These are phyloP conservation scores for Vickermania ingenoplastis DNA, from an alignment of 208 protist species.

Conservation along the genomic window DNA sequence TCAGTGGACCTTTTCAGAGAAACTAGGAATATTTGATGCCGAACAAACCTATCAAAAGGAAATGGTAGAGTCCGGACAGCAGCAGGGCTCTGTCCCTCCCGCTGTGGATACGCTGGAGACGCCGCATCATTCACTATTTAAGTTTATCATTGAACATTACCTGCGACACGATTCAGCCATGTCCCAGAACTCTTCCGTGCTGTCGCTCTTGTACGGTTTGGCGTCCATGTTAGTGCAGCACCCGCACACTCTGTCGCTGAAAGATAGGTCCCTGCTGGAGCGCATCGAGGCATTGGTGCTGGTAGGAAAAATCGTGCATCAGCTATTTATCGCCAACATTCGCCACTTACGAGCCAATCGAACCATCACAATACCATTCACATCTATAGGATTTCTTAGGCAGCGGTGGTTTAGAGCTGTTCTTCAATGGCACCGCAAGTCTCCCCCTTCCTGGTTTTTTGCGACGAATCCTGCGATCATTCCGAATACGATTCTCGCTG, in stretches of 20 bases:
- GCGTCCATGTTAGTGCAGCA: slow-evolving; percentile 41
- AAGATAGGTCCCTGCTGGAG: slow-evolving; percentile 70
- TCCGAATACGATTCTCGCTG: slow-evolving; percentile 28
- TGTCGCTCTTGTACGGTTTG: slow-evolving; percentile 47
- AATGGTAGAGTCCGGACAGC: no score
- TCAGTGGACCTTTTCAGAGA: slow-evolving; percentile 48
- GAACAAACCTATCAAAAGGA: slow-evolving; percentile 27
- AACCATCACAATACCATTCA: slow-evolving; percentile 26
- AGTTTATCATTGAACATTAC: slow-evolving; percentile 54
- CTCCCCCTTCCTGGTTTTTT: slow-evolving; percentile 66
- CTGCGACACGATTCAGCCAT: slow-evolving; percentile 28
- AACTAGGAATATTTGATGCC: slow-evolving; percentile 69
- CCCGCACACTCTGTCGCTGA: slow-evolving; percentile 39
- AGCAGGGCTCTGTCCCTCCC: slow-evolving; percentile 20
- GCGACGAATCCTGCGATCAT: slow-evolving; percentile 42
- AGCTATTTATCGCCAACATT: slow-evolving; percentile 41
- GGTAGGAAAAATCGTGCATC: slow-evolving; percentile 40
- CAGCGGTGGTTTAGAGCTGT: slow-evolving; percentile 60
- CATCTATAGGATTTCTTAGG: slow-evolving; percentile 47
- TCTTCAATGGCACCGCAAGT: slow-evolving; percentile 84
- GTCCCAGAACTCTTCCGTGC: slow-evolving; percentile 33
- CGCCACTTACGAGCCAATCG: slow-evolving; percentile 28
- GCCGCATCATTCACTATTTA: slow-evolving; percentile 65
- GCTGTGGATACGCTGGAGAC: slow-evolving; percentile 23
- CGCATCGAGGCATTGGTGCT: slow-evolving; percentile 55